Evolutionary conservation across 495 filamentous ascomycete species (phyloP), one percentile per base, ranked within the genome.

Genomic region (Baudoinia panamericana): DNA sequence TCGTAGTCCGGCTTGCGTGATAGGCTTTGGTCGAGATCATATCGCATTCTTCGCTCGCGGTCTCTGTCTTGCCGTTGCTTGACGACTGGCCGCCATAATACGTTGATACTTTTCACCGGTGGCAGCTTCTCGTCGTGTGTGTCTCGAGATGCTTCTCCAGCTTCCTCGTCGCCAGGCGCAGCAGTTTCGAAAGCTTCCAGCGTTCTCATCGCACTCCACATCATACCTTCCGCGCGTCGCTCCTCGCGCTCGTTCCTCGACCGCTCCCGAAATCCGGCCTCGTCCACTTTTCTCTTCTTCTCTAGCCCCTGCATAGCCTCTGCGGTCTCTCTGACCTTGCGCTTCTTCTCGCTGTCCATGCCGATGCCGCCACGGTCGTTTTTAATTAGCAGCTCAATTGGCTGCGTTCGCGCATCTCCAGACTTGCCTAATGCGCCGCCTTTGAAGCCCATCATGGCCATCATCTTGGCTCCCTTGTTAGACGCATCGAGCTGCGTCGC

Each of bases 381-480:
- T 55, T 92, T 93, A 46, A 87, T 62, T 13, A 63, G 56, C 2
- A 92, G 58, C 10, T 68, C 60, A 13, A 93, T 67, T 0, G 84
- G 84, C 56, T 87, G 79, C 7, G 69, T 61, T 30, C 65, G 60
- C 4, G 59, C 61, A 36, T 56, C 27, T 18, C 43, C 39, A 45
- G 48, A 53, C 50, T 77, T 79, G 0, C 90, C 84, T 3, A 93
- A 67, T 0, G 72, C 68, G 36, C 74, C 73, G 11, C 80, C 80
- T 45, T 73, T 80, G 62, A 87, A 97, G 5, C 90, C 90, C 65
- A 97, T 79, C 59, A 80, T 85, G n/a, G 82, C 76, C 87, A 97
- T 90, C 85, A 97, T 93, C 42, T 82, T 68, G 40, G 86, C 75
- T 2, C 90, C 90, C 58, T 95, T 97, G 61, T 70, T 80, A 36